Conservation (phyloP, 106 monocot species). For the Dendrobium chrysotoxum region DNA sequence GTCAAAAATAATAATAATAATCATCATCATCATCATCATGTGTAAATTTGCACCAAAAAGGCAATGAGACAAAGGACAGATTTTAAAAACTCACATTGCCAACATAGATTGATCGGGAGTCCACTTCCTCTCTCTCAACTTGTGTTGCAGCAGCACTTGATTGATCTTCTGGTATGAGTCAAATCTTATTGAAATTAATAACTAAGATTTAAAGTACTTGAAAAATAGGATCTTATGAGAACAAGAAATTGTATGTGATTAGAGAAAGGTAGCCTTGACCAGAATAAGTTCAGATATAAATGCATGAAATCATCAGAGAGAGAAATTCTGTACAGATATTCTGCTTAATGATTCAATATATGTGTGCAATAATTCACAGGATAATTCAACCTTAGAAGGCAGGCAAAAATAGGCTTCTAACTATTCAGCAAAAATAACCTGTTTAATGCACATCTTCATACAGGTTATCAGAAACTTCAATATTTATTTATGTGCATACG, state of each 20-base stretch:
- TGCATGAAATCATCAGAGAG: background rate
- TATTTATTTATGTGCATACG: too few relatives aligned
- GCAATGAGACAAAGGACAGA: background rate
- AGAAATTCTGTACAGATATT: background rate
- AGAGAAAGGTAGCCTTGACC: background rate
- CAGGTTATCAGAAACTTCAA: background rate
- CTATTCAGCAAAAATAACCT: background rate
- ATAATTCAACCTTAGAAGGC: background rate
- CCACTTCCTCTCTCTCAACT: slow-evolving; percentile 90
- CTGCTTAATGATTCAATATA: background rate
- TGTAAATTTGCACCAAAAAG: background rate
- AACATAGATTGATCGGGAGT: slow-evolving; percentile 89
- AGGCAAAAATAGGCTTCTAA: background rate
- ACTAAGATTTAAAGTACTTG: background rate
- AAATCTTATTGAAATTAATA: background rate
- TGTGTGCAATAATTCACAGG: background rate
- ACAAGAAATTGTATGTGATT: background rate
- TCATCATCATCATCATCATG: background rate
- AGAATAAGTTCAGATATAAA: background rate
- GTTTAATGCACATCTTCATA: background rate
- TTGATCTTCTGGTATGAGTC: slow-evolving; percentile 34
- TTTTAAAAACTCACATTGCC: slow-evolving; percentile 72
- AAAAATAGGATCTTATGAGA: background rate
- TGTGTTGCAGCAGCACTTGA: slow-evolving; percentile 46
- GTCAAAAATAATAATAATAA: too few relatives aligned